Evolutionary conservation across 371 early-diverging fungal species (phyloP), one percentile per base, ranked within the genome.

Genomic region (Mortierella sp.): DNA sequence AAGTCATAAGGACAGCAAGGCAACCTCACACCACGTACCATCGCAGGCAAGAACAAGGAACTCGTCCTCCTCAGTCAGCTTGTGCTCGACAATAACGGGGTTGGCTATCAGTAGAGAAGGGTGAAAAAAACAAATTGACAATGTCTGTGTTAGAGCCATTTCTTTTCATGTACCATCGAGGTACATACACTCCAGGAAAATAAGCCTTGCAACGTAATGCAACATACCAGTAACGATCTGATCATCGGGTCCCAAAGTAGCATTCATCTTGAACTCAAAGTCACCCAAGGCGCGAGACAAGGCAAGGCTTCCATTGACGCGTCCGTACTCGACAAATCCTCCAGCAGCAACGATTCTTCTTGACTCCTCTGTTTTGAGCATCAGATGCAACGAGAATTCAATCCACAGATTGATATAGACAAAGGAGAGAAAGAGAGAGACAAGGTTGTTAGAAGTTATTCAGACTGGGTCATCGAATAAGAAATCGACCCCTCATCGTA

Each of bases 261-360:
- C 74, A 79, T 93, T 94, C 76, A 91, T 90, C 90, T 99, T 99
- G 90, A 96, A 98, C 87, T 98, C 98, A 88, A 97, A 98, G 88
- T 99, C 99, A 44, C 99, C 99, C 69, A 99, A 90, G 4, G 99
- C 99, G 71, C 99, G 94, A 51, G 98, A 98, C 73, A 99, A 90
- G 9, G 98, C 98, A 53, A 98, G 90, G 85, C 96, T 98, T 92
- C 99, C 99, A 89, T 99, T 99, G 53, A 99, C 98, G 40, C 99
- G 93, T 9, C 97, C 97, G 90, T 93, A 96, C 82, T 98, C 97
- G 50, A 99, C 98, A 91, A 95, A 97, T 6, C 98, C 98, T 73
- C 98, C 99, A 37, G 97, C 98, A 6, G 91, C 91, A 54, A 86
- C 86, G 85, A 99, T 99, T 53, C 99, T 92, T 67, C 90, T 89